Conservation (phyloP, 345 rosid genomes). For the Boechera stricta region DNA sequence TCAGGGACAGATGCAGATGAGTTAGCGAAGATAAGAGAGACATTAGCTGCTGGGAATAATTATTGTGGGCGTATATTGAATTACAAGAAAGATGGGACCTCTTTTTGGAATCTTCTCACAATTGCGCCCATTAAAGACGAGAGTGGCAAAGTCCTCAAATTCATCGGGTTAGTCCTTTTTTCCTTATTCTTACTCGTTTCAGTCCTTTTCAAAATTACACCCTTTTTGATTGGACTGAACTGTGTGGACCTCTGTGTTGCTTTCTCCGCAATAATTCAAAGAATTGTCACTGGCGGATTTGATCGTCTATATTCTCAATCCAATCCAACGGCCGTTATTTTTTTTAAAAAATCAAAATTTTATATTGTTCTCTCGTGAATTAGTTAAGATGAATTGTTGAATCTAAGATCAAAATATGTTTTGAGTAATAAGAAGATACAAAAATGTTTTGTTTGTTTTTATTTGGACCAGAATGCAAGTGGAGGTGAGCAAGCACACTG, state of each 20-base stretch:
- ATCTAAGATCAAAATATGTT: neutral
- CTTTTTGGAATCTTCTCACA: slow-evolving; percentile 97
- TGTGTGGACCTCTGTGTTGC: slow-evolving; percentile 40
- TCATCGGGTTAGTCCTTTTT: slow-evolving; percentile 76
- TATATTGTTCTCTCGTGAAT: no score
- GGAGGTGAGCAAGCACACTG: slow-evolving; percentile 96
- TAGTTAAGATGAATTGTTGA: neutral
- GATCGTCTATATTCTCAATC: neutral
- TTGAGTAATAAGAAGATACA: neutral
- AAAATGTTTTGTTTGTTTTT: slow-evolving; percentile 23
- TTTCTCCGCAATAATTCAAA: slow-evolving; percentile 38
- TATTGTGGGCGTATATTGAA: slow-evolving; percentile 92
- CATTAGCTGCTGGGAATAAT: slow-evolving; percentile 60
- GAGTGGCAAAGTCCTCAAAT: slow-evolving; percentile 79
- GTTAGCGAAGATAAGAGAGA: slow-evolving; percentile 76
- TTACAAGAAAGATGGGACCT: slow-evolving; percentile 91
- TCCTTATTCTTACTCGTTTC: neutral
- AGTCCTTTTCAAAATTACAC: slow-evolving; percentile 25
- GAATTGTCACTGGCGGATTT: neutral
- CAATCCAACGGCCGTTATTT: slow-evolving; percentile 13
- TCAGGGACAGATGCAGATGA: slow-evolving; percentile 89
- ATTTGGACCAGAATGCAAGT: slow-evolving; percentile 81
- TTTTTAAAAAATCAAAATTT: neutral
- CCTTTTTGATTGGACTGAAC: slow-evolving; percentile 37
- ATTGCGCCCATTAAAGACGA: slow-evolving; percentile 94